Evolutionary conservation across 1,284 basidiomycete species (phyloP).

Genomic region (Tylopilus sp.): DNA sequence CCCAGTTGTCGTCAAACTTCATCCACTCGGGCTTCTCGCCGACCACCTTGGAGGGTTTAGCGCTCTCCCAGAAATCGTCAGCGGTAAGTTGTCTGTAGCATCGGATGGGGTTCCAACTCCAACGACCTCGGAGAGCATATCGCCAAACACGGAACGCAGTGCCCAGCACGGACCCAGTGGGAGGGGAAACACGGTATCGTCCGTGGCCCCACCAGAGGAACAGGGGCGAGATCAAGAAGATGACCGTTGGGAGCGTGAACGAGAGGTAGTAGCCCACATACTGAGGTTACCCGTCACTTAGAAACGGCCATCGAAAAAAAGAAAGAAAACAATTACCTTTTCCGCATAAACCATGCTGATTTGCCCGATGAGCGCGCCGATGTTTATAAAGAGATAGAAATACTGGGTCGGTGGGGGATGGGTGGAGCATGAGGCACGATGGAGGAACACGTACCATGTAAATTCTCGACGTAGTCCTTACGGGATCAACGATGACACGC

Average conservation of each 20-base stretch:
- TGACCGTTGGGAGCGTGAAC: slow-evolving; percentile 60
- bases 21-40: slow-evolving; percentile 57
- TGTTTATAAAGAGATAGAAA: slow-evolving; percentile 76
- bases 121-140: slow-evolving; percentile 49
- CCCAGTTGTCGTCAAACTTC: slow-evolving; percentile 73
- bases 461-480: slow-evolving; percentile 62
- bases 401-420: slow-evolving; percentile 40
- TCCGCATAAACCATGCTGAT: slow-evolving; percentile 70
- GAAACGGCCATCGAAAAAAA: not conserved
- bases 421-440: not conserved
- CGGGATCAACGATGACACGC: slow-evolving; percentile 78
- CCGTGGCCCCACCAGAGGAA: slow-evolving; percentile 66
- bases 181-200: slow-evolving; percentile 63
- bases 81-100: slow-evolving; percentile 48
- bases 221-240: slow-evolving; percentile 67
- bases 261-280: slow-evolving; percentile 71
- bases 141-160: slow-evolving; percentile 48
- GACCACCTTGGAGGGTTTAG: slow-evolving; percentile 57
- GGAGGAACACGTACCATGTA: slow-evolving; percentile 52
- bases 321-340: slow-evolving; percentile 41
- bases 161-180: slow-evolving; percentile 71
- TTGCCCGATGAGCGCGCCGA: slow-evolving; percentile 69
- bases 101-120: slow-evolving; percentile 53
- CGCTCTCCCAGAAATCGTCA: slow-evolving; percentile 74
- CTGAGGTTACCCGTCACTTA: slow-evolving; percentile 23